Conservation (phyloP, 306 rosid species). For the Prunus mira region DNA sequence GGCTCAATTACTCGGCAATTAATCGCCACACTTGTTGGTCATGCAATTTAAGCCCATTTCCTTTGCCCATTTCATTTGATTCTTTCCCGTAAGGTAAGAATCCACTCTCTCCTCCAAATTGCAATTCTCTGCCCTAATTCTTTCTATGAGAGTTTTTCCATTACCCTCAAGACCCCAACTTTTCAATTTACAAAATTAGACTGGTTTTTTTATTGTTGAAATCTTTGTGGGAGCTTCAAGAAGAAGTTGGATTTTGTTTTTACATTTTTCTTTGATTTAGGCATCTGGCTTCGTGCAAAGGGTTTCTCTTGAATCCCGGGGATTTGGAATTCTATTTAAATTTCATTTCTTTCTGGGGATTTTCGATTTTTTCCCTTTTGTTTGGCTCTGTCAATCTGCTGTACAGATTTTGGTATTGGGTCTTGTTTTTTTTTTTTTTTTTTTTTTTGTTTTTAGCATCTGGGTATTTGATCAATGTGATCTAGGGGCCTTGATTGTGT, state of each 20-base stretch:
- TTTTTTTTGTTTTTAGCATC: neutral
- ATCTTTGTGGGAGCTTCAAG: neutral
- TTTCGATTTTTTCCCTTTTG: neutral
- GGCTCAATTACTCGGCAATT: slow-evolving; percentile 23
- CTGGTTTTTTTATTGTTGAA: neutral
- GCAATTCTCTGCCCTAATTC: slow-evolving; percentile 18
- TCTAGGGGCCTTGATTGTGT: slow-evolving; percentile 11
- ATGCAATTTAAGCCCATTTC: slow-evolving; percentile 43
- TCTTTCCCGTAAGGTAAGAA: slow-evolving; percentile 66
- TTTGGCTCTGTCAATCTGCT: neutral
- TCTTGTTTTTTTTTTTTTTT: neutral
- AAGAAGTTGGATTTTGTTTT: neutral
- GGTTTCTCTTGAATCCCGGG: slow-evolving; percentile 24
- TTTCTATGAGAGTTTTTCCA: slow-evolving; percentile 36
- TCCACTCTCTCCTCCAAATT: slow-evolving; percentile 52
- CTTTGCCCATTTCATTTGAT: slow-evolving; percentile 39
- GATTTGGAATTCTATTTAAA: neutral
- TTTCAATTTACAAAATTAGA: neutral
- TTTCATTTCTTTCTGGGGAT: slow-evolving; percentile 18
- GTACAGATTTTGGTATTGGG: slow-evolving; percentile 1
- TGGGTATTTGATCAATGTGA: slow-evolving; percentile 31
- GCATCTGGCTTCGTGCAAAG: neutral
- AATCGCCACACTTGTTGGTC: slow-evolving; percentile 8
- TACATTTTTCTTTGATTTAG: neutral
- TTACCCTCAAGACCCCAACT: neutral